phyloP scores from a whole-genome alignment of 129 eudicot genomes.

The carrot (Daucus carota) region DH1_v3.0 NC_030385.2:25084001-25084500 shows the following conservation, averaged over 20 bases:
- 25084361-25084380: neutral
- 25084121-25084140: constrained; percentile 36
- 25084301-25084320: neutral
- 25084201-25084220: constrained; percentile 26
- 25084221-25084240: constrained; percentile 24
- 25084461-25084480: too few species aligned
- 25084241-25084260: constrained; percentile 24
- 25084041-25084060: constrained; percentile 74
- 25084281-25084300: neutral
- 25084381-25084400: neutral
- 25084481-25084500: too few species aligned
- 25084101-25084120: constrained; percentile 95
- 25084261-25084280: constrained; percentile 14
- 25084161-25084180: constrained; percentile 25
- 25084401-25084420: too few species aligned
- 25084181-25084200: constrained; percentile 16
- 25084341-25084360: neutral
- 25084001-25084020: constrained; percentile 81
- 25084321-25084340: neutral
- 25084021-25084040: constrained; percentile 80
- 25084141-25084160: constrained; percentile 25
- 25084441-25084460: too few species aligned
- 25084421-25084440: too few species aligned
- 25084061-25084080: constrained; percentile 97
- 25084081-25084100: constrained; percentile 91